Percentiles rank a stretch among this genome's conserved stretches.
These are phyloP conservation scores for Cardiospermum halicacabum DNA, from an alignment of 345 rosid species.

Conservation along the genomic window DNA sequence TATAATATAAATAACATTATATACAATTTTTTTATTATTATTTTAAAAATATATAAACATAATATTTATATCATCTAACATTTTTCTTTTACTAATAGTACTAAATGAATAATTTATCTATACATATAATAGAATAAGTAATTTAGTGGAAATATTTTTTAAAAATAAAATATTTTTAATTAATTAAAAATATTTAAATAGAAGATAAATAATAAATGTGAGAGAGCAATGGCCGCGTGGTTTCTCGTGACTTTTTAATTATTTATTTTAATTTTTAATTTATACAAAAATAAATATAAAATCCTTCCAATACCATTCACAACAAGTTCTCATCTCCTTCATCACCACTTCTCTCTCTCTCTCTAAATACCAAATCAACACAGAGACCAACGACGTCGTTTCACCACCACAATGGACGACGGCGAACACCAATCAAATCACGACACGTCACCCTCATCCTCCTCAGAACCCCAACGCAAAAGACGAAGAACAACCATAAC, in stretches of 20 bases:
- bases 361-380: conserved; percentile 15
- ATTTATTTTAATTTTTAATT: too few species aligned
- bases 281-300: conserved; percentile 18
- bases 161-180: too few species aligned
- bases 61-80: too few species aligned
- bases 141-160: too few species aligned
- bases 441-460: conserved; percentile 20
- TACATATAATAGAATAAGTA: too few species aligned
- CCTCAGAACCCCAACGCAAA: conserved; percentile 34
- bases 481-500: conserved; percentile 33
- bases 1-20: too few species aligned
- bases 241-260: conserved; percentile 36
- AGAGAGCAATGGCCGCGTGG: conserved; percentile 34
- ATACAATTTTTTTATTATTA: too few species aligned
- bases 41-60: too few species aligned
- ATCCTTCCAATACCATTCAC: background rate
- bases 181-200: background rate
- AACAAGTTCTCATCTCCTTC: background rate
- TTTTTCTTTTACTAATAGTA: too few species aligned
- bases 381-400: background rate
- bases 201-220: conserved; percentile 23
- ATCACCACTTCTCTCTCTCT: background rate
- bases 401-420: conserved; percentile 28
- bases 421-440: conserved; percentile 16
- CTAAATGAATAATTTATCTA: too few species aligned